Evolutionary conservation across 768 basidiomycete genomes (phyloP), one percentile per base, ranked within the genome.

Genomic region (Naganishia friedmannii): DNA sequence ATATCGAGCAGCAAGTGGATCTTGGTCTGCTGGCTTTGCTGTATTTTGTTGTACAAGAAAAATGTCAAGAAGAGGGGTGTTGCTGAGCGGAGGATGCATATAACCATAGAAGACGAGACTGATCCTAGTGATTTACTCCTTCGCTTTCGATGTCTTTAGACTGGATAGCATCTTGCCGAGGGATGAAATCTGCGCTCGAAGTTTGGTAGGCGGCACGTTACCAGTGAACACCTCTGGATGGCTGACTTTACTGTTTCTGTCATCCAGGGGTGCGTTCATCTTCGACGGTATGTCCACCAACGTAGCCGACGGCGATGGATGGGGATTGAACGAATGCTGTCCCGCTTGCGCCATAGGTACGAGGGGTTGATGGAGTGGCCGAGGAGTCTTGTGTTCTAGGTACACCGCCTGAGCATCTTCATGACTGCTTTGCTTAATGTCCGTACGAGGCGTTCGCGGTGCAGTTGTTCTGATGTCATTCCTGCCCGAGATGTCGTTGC

Each of bases 161-260:
- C 79, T 77, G 87, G 88, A 91, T 70, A 93, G 83, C 90, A 94
- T 91, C 88, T 93, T 93, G 69, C 92, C 92, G 75, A 94, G 84
- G 51, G 90, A 86, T 76, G 88, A 88, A 83, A 93, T 93, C 84
- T 93, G 92, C 57, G 89, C 90, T 82, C 89, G 92, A 83, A 91
- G 88, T 85, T 90, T 80, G 65, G 87, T 86, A 58, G 69, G 69
- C 32, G 58, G 45, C 29, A 31, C 48, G 65, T 53, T 66, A 28
- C 48, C 51, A 83, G 39, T 86, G 42, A 72, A 72, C 54, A 72
- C 77, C 31, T 68, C 65, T 42, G 67, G 86, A 65, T 84, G 84
- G 55, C 80, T 80, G 72, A 56, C 74, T 57, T 71, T 53, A 70
- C 53, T 53, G 39, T 48, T 26, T 42, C 63, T 34, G 26, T 46